Evolutionary conservation across 1,284 basidiomycete species (phyloP).

Genomic region (Coniophora puteana): DNA sequence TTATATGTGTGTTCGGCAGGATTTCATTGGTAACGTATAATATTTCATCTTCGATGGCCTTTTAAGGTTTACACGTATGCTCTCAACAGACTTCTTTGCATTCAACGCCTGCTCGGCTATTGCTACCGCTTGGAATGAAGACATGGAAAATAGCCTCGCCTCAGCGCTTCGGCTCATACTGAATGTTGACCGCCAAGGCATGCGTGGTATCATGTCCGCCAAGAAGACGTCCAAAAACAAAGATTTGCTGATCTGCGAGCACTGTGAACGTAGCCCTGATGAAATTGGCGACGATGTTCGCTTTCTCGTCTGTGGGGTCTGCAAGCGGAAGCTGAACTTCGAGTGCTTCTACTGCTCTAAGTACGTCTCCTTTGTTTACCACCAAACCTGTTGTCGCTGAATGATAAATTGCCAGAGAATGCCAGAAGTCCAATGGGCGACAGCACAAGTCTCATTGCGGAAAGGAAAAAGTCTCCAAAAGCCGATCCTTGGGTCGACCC

Average conservation of each 20-base stretch:
- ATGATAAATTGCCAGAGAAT: background rate
- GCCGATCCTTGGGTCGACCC: too few species aligned
- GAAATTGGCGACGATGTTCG: slow-evolving; percentile 3
- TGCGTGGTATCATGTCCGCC: background rate
- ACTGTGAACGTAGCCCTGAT: slow-evolving; percentile 6
- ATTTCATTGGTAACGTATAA: too few species aligned
- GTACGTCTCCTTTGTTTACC: background rate
- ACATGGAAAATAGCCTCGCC: too few species aligned
- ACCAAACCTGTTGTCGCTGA: background rate
- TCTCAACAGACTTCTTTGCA: too few species aligned
- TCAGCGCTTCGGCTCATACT: too few species aligned
- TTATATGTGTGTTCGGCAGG: too few species aligned
- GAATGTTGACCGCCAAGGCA: too few species aligned
- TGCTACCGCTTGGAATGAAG: too few species aligned
- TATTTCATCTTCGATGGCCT: too few species aligned
- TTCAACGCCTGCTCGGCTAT: too few species aligned
- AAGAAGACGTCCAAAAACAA: slow-evolving; percentile 2
- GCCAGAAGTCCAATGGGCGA: background rate
- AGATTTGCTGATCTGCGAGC: slow-evolving; percentile 8
- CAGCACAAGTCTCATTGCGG: background rate
- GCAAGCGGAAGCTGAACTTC: slow-evolving; percentile 7
- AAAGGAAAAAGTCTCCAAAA: background rate
- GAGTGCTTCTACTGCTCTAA: slow-evolving; percentile 8
- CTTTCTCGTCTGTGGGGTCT: slow-evolving; percentile 12
- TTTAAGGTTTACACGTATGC: too few species aligned